Evolutionary conservation across 805 yeast genomes (phyloP).

Genomic region (Barnettozyma sp.): DNA sequence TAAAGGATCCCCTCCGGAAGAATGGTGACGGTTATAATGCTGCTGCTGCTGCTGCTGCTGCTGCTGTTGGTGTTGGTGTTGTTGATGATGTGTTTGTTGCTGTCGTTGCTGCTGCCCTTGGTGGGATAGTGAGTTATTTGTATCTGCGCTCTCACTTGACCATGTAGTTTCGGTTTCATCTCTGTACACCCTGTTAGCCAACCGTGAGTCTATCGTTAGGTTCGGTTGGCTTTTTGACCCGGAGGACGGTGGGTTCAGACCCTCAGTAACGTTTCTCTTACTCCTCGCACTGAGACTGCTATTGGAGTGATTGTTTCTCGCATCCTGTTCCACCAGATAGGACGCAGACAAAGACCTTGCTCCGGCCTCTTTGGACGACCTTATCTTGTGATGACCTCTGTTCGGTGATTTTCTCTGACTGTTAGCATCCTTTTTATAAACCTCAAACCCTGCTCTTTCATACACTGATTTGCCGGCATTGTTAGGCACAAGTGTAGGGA

Average conservation of each 20-base stretch:
- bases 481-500: conserved; percentile 63
- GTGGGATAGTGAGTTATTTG: no score
- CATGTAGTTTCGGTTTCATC: neutral
- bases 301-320: neutral
- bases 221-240: conserved; percentile 1
- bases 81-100: no score
- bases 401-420: conserved; percentile 3
- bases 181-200: conserved; percentile 7
- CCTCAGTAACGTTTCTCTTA: conserved; percentile 20
- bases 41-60: no score
- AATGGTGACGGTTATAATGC: no score
- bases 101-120: no score
- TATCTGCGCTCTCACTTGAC: no score
- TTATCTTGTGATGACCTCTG: neutral
- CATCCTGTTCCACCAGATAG: conserved; percentile 2
- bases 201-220: conserved; percentile 7
- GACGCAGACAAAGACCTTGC: conserved; percentile 14
- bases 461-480: conserved; percentile 61
- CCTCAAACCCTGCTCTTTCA: conserved; percentile 80
- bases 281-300: no score
- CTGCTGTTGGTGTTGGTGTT: no score
- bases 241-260: neutral
- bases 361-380: conserved; percentile 5
- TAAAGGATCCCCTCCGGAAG: no score
- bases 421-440: conserved; percentile 27